A percentile compares a stretch with the other conserved stretches of the same genome.
phyloP scores from a whole-genome alignment of 2,329 filamentous ascomycete species.

The Epichloe bromicola region DNA sequence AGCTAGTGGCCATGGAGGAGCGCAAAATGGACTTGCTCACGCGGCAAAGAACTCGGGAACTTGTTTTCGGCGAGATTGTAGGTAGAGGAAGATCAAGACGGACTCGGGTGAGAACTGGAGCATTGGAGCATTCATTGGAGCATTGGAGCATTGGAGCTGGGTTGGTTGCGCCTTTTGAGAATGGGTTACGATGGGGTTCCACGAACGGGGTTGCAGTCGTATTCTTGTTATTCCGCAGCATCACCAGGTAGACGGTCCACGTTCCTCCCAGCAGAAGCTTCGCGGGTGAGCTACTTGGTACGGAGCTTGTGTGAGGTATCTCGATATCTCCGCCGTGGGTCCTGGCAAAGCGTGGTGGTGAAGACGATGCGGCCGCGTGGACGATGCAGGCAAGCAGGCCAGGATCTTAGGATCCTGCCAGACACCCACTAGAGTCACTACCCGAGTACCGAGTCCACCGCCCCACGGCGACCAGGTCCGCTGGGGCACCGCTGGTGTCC shows the following conservation, averaged over 20 bases:
- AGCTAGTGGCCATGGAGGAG: neutral
- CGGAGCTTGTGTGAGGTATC: neutral
- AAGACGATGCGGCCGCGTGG: too few species aligned
- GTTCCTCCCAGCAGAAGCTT: neutral
- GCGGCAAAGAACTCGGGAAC: neutral
- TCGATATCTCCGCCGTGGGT: neutral
- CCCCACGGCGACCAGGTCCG: too few species aligned
- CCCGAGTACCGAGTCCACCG: too few species aligned
- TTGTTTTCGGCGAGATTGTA: neutral
- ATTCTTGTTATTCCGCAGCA: neutral
- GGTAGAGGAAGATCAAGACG: neutral
- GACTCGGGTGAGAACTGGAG: neutral
- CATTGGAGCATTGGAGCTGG: too few species aligned
- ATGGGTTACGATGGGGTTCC: slow-evolving; percentile 3
- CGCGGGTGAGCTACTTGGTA: neutral
- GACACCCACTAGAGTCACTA: too few species aligned
- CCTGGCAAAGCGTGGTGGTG: too few species aligned
- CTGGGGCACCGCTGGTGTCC: too few species aligned
- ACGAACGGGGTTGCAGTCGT: slow-evolving; percentile 1
- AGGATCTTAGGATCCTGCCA: too few species aligned
- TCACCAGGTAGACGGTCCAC: neutral
- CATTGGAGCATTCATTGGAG: too few species aligned
- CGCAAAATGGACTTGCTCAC: neutral
- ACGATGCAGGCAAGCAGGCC: too few species aligned
- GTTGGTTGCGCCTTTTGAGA: neutral